These are phyloP conservation scores for Chalciporus piperatus DNA, from an alignment of 768 basidiomycete species.

Conservation along the genomic window DNA sequence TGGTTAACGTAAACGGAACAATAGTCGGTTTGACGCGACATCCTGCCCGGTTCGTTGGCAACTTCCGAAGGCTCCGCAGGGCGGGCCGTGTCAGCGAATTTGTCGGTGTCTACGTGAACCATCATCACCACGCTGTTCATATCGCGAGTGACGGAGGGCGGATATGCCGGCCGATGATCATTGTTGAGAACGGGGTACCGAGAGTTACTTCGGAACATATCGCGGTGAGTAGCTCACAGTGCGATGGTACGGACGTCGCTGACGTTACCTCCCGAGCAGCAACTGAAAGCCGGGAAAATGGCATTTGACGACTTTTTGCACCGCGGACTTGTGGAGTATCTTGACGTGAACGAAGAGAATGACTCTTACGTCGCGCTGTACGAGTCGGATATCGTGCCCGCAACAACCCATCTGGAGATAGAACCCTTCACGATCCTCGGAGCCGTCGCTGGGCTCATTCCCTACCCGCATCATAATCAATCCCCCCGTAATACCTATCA, in stretches of 20 bases:
- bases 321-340: slow-evolving; percentile 92
- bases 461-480: slow-evolving; percentile 99
- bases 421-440: slow-evolving; percentile 98
- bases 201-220: slow-evolving; percentile 82
- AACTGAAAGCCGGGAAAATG: slow-evolving; percentile 73
- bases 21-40: slow-evolving; percentile 91
- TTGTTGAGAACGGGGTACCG: slow-evolving; percentile 80
- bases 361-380: slow-evolving; percentile 95
- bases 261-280: slow-evolving; percentile 38
- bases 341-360: slow-evolving; percentile 99
- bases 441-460: slow-evolving; percentile 96
- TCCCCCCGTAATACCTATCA: slow-evolving; percentile 99
- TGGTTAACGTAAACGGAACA: slow-evolving; percentile 96
- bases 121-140: slow-evolving; percentile 91
- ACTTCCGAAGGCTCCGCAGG: slow-evolving; percentile 90
- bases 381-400: slow-evolving; percentile 76
- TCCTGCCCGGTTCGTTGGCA: slow-evolving; percentile 79
- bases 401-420: slow-evolving; percentile 95
- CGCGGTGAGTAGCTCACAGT: slow-evolving; percentile 40
- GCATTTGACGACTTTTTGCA: slow-evolving; percentile 93
- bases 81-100: slow-evolving; percentile 94
- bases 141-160: slow-evolving; percentile 97
- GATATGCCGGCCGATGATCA: slow-evolving; percentile 96
- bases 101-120: slow-evolving; percentile 93
- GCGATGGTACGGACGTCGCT: background rate